Conservation (phyloP, 2,329 filamentous ascomycete species). For the Fusarium camptoceras region DNA sequence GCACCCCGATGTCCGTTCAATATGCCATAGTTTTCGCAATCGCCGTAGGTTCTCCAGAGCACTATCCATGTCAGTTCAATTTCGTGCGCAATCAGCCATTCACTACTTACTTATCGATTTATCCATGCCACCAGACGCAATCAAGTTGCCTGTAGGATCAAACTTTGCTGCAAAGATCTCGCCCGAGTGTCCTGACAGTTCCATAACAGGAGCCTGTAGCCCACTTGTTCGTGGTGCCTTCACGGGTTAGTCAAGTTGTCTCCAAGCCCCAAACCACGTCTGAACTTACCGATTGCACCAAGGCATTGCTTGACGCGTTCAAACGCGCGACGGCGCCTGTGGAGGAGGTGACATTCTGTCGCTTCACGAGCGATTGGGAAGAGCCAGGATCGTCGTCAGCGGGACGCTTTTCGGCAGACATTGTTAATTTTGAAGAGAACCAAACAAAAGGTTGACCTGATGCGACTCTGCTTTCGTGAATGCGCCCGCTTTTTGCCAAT, state of each 20-base stretch:
- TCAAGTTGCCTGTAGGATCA: conserved; percentile 85
- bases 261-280: rapidly evolving
- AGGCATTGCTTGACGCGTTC: conserved; percentile 61
- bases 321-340: conserved; percentile 62
- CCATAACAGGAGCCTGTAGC: conserved; percentile 92
- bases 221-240: conserved; percentile 84
- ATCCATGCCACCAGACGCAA: conserved; percentile 97
- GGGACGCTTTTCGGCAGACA: conserved; percentile 93
- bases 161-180: conserved; percentile 94
- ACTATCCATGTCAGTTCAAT: conserved; percentile 64
- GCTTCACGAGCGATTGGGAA: conserved; percentile 86
- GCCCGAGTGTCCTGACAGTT: conserved; percentile 83
- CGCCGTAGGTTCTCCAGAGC: conserved; percentile 91
- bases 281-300: conserved; percentile 63
- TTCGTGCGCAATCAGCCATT: background rate
- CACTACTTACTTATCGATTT: conserved; percentile 79
- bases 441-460: background rate
- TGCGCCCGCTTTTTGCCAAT: conserved; percentile 9
- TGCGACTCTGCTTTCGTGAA: conserved; percentile 22
- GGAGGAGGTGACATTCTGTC: conserved; percentile 75
- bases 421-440: conserved; percentile 53
- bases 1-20: conserved; percentile 92
- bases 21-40: conserved; percentile 93
- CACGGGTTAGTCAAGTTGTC: conserved; percentile 26
- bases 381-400: conserved; percentile 85